Evolutionary conservation across 2,329 filamentous ascomycete genomes (phyloP).

Genomic region (Colletotrichum sp.): DNA sequence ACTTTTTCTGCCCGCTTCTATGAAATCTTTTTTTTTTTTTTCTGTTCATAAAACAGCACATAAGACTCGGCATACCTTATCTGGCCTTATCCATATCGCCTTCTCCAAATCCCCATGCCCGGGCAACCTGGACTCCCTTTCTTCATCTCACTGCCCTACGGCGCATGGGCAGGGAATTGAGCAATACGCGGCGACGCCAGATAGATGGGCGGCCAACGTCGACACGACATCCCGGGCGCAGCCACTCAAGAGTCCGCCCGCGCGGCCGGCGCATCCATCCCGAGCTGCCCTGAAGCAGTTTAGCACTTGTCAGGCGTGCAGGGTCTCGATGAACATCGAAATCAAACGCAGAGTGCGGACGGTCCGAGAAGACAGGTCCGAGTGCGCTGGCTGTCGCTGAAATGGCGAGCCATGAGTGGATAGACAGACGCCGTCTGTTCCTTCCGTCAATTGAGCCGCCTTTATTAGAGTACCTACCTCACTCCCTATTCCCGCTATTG

Average conservation of each 20-base stretch:
- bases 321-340: slow-evolving; percentile 19
- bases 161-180: background rate
- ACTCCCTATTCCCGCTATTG: background rate
- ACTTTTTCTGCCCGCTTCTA: background rate
- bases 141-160: background rate
- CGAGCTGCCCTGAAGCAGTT: slow-evolving; percentile 3
- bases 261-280: slow-evolving; percentile 15
- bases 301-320: slow-evolving; percentile 16
- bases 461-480: background rate
- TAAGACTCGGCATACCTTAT: background rate
- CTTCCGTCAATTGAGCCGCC: background rate
- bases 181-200: background rate
- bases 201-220: background rate
- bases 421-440: background rate
- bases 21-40: background rate
- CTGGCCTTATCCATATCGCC: background rate
- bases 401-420: background rate
- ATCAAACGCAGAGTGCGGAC: slow-evolving; percentile 17
- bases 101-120: background rate
- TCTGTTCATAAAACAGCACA: background rate
- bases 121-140: background rate
- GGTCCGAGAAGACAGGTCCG: slow-evolving; percentile 5
- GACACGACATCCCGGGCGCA: background rate
- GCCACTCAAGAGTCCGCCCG: slow-evolving; percentile 9
- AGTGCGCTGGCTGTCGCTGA: background rate